Percentiles rank a stretch among this genome's conserved stretches.
These are phyloP conservation scores for Talaromyces sp. DNA, from an alignment of 2,329 filamentous ascomycete genomes.

Conservation along the genomic window DNA sequence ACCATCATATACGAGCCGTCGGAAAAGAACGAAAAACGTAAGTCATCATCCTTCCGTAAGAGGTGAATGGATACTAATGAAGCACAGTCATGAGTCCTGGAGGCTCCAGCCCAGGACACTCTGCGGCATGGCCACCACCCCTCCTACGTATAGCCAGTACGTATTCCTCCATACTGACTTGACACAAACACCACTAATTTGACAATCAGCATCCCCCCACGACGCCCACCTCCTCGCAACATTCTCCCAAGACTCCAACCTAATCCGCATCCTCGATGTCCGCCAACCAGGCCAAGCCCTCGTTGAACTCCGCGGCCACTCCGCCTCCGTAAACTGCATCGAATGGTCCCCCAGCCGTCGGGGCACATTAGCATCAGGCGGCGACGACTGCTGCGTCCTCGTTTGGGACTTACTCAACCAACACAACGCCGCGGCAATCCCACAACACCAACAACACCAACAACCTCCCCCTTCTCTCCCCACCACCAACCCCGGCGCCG, in stretches of 20 bases:
- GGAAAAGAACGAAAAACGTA: slow-evolving; percentile 73
- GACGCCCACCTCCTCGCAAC: slow-evolving; percentile 96
- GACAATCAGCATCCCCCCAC: slow-evolving; percentile 72
- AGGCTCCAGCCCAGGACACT: slow-evolving; percentile 67
- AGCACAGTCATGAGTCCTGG: slow-evolving; percentile 48
- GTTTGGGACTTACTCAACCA: slow-evolving; percentile 89
- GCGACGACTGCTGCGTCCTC: slow-evolving; percentile 85
- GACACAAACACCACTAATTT: slow-evolving; percentile 9
- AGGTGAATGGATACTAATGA: slow-evolving; percentile 3
- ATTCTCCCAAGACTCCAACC: slow-evolving; percentile 87
- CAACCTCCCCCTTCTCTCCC: slow-evolving; percentile 33
- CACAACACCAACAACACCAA: slow-evolving; percentile 4
- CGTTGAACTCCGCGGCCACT: slow-evolving; percentile 86
- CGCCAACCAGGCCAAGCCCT: slow-evolving; percentile 93
- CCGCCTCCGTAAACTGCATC: slow-evolving; percentile 81
- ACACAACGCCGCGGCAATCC: slow-evolving; percentile 51
- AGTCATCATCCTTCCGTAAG: slow-evolving; percentile 21
- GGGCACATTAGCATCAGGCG: slow-evolving; percentile 86
- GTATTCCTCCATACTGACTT: slow-evolving; percentile 8
- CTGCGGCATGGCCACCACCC: slow-evolving; percentile 58
- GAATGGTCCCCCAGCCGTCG: slow-evolving; percentile 91
- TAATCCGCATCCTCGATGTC: slow-evolving; percentile 93
- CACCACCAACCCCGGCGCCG: slow-evolving; percentile 24
- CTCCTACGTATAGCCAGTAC: slow-evolving; percentile 46
- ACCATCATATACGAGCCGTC: slow-evolving; percentile 99